Conservation (phyloP, 345 rosid genomes). For the Mangifera indica region DNA sequence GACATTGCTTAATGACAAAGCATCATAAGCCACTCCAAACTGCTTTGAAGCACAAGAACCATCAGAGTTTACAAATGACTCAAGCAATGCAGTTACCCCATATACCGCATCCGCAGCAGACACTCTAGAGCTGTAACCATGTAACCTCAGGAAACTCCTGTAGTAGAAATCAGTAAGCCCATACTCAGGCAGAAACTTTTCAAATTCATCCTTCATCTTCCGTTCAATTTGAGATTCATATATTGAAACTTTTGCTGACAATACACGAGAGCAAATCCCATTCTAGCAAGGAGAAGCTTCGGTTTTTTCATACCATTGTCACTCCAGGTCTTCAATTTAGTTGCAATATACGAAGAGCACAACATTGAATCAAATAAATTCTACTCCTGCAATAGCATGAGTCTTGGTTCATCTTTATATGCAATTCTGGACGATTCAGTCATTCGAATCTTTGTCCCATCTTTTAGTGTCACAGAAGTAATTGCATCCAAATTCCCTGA, state of each 20-base stretch:
- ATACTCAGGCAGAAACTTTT: constrained; percentile 79
- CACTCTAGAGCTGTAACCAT: constrained; percentile 91
- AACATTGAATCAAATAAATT: constrained; percentile 92
- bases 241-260: constrained; percentile 95
- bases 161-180: constrained; percentile 87
- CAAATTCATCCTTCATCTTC: constrained; percentile 91
- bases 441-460: constrained; percentile 83
- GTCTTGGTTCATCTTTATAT: constrained; percentile 86
- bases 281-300: constrained; percentile 88
- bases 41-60: constrained; percentile 88
- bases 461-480: constrained; percentile 76
- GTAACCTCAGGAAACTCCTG: constrained; percentile 74
- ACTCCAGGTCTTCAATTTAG: constrained; percentile 92
- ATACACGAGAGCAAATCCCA: constrained; percentile 93
- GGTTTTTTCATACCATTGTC: constrained; percentile 95
- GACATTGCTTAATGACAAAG: constrained; percentile 69
- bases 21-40: constrained; percentile 92
- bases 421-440: constrained; percentile 84
- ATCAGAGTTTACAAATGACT: constrained; percentile 72
- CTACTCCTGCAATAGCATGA: constrained; percentile 93
- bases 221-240: constrained; percentile 80
- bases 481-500: constrained; percentile 77
- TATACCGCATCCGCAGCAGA: constrained; percentile 97
- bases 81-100: constrained; percentile 94
- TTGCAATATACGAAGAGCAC: constrained; percentile 81